Evolutionary conservation across 2,329 filamentous ascomycete species (phyloP).

Genomic region (Leptographium lundbergii): DNA sequence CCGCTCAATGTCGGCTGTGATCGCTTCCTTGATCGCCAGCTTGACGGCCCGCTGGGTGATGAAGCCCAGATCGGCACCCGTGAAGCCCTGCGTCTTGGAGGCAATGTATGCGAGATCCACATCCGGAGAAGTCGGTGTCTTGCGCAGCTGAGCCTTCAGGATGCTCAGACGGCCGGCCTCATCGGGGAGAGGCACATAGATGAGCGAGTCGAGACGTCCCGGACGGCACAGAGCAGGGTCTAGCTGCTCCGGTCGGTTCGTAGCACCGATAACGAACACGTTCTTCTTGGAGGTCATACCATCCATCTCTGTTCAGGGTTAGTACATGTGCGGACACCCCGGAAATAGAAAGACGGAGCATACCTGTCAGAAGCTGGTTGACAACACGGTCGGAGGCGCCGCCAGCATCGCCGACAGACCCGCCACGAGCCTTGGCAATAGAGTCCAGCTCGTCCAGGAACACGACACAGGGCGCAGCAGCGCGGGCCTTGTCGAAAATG

Average conservation of each 20-base stretch:
- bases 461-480: slow-evolving; percentile 93
- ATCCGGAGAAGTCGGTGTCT: slow-evolving; percentile 83
- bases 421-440: slow-evolving; percentile 98
- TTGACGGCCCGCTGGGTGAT: slow-evolving; percentile 98
- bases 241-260: slow-evolving; percentile 96
- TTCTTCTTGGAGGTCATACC: slow-evolving; percentile 99
- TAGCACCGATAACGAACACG: slow-evolving; percentile 97
- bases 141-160: slow-evolving; percentile 90
- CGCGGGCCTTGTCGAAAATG: slow-evolving; percentile 99
- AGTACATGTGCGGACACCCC: not conserved
- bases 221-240: slow-evolving; percentile 97
- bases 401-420: slow-evolving; percentile 87
- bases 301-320: slow-evolving; percentile 63
- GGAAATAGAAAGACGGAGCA: not conserved
- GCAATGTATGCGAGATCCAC: slow-evolving; percentile 88
- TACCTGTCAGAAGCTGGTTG: slow-evolving; percentile 82
- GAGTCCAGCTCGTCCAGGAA: slow-evolving; percentile 98
- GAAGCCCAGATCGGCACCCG: slow-evolving; percentile 97
- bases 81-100: slow-evolving; percentile 96
- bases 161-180: slow-evolving; percentile 82
- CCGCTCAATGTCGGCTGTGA: slow-evolving; percentile 77
- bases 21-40: slow-evolving; percentile 97
- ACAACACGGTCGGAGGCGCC: slow-evolving; percentile 99
- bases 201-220: slow-evolving; percentile 94
- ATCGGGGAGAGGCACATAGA: slow-evolving; percentile 95